These are phyloP conservation scores for Limtongia smithiae DNA, from an alignment of 805 yeast genomes.

Conservation along the genomic window DNA sequence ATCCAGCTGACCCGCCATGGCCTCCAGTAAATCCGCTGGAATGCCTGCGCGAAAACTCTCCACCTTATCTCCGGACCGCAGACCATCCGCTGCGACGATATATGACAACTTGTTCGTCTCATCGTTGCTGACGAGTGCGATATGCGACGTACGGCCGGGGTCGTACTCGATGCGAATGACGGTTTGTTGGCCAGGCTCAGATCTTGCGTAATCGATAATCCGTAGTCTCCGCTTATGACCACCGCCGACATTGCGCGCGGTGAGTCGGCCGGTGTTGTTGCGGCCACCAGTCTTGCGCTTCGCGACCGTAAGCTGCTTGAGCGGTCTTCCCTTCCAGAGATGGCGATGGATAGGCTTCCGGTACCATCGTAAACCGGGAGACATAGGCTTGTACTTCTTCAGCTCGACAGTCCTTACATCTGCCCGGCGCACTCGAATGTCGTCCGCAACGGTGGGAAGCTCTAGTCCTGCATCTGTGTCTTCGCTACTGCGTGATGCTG, in stretches of 20 bases:
- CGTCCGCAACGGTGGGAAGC: background rate
- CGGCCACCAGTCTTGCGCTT: constrained; percentile 79
- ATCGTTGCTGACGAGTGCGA: constrained; percentile 73
- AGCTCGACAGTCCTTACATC: constrained; percentile 7
- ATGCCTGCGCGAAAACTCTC: constrained; percentile 88
- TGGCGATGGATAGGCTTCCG: constrained; percentile 83
- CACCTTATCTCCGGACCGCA: constrained; percentile 87
- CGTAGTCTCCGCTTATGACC: constrained; percentile 89
- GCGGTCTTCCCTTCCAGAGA: constrained; percentile 80
- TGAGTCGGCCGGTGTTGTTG: constrained; percentile 80
- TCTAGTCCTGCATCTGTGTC: background rate
- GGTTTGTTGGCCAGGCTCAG: constrained; percentile 63
- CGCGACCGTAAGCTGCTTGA: constrained; percentile 68
- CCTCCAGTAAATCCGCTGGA: constrained; percentile 65
- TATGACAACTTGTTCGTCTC: constrained; percentile 64
- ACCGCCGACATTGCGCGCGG: constrained; percentile 95
- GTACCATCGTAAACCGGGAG: constrained; percentile 52
- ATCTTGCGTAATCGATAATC: constrained; percentile 70
- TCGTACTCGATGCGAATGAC: constrained; percentile 92
- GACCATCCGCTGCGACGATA: constrained; percentile 86
- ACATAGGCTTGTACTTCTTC: constrained; percentile 19
- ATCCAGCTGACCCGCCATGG: constrained; percentile 69
- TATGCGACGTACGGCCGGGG: constrained; percentile 90
- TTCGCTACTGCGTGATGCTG: background rate
- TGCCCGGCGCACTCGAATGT: constrained; percentile 2